Evolutionary conservation across 1,284 basidiomycete species (phyloP).

Genomic region (Fomitopsis schrenkii): DNA sequence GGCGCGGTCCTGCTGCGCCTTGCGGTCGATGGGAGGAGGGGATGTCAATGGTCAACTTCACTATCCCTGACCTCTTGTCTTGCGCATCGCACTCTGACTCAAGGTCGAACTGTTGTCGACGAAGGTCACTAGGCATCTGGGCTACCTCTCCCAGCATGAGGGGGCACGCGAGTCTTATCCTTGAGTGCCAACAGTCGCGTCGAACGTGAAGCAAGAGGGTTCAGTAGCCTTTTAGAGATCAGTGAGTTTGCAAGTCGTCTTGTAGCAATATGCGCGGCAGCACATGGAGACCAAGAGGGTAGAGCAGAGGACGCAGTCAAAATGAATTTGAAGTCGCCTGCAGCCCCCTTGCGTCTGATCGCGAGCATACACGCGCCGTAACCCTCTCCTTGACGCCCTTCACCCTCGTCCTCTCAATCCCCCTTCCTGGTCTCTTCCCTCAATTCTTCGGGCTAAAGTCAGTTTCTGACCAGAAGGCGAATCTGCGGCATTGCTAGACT

Average conservation of each 20-base stretch:
- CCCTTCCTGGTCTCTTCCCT: background rate
- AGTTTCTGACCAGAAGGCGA: constrained; percentile 4
- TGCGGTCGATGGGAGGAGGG: constrained; percentile 33
- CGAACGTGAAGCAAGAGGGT: background rate
- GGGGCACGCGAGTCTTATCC: background rate
- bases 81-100: constrained; percentile 12
- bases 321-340: background rate
- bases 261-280: background rate
- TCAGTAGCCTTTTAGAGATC: background rate
- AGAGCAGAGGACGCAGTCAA: background rate
- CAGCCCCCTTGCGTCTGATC: background rate
- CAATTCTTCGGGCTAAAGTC: constrained; percentile 6
- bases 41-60: constrained; percentile 44
- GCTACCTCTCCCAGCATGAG: constrained; percentile 22
- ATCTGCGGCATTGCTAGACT: constrained; percentile 1
- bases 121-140: constrained; percentile 29
- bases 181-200: background rate
- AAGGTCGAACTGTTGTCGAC: constrained; percentile 18
- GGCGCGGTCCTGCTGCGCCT: constrained; percentile 18
- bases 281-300: background rate
- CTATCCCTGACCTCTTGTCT: constrained; percentile 29
- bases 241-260: background rate
- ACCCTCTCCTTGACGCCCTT: background rate
- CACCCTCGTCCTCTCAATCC: background rate
- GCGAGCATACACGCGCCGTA: background rate